A percentile compares a stretch with the other conserved stretches of the same genome.
These are phyloP conservation scores for Quercus wislizeni DNA, from an alignment of 306 rosid genomes.

Conservation along the genomic window DNA sequence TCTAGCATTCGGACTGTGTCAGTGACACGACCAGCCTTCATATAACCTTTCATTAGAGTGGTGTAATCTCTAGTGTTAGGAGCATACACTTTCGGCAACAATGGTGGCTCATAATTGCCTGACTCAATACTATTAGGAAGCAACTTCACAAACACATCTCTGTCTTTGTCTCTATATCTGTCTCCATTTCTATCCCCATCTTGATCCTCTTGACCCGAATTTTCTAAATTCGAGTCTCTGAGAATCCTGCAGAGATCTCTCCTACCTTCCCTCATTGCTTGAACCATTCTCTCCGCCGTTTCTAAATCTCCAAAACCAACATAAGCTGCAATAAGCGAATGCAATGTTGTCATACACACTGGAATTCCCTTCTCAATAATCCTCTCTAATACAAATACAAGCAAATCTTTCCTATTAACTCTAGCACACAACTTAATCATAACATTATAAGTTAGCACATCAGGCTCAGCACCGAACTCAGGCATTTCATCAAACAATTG, in stretches of 20 bases:
- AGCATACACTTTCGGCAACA: conserved; percentile 58
- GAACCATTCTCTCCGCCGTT: conserved; percentile 77
- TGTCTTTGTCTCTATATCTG: conserved; percentile 12
- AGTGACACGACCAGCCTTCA: conserved; percentile 74
- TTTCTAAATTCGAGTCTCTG: conserved; percentile 38
- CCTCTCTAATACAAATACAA: conserved; percentile 74
- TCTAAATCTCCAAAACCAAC: conserved; percentile 78
- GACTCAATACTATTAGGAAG: conserved; percentile 57
- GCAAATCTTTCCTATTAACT: conserved; percentile 60
- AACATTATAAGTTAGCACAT: conserved; percentile 71
- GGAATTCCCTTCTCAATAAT: conserved; percentile 58
- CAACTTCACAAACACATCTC: conserved; percentile 52
- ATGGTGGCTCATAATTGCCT: conserved; percentile 41
- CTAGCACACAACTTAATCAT: conserved; percentile 75
- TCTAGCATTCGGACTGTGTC: conserved; percentile 85
- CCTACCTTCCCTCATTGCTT: conserved; percentile 86
- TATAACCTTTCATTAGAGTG: conserved; percentile 91
- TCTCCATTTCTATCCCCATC: conserved; percentile 18
- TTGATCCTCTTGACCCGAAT: conserved; percentile 18
- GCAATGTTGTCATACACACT: conserved; percentile 66
- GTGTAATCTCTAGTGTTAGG: conserved; percentile 83
- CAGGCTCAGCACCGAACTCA: conserved; percentile 52
- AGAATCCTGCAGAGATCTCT: conserved; percentile 66
- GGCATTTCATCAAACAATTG: conserved; percentile 92
- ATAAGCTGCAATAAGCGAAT: conserved; percentile 77